Conservation (phyloP, 202 grass and related monocot genomes). For the Panicum virgatum region DNA sequence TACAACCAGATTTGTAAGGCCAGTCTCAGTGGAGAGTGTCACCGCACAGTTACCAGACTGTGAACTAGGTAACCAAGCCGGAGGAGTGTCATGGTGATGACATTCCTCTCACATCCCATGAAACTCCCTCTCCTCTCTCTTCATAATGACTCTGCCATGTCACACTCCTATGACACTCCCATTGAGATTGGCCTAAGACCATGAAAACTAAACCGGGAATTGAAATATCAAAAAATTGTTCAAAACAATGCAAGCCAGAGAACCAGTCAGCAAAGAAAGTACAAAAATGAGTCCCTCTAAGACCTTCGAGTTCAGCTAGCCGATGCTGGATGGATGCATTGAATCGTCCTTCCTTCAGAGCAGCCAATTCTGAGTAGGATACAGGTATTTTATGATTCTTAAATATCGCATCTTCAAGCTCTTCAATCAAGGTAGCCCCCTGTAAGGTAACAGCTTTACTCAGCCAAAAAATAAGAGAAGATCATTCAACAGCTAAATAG, state of each 20-base stretch:
- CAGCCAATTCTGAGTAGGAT: constrained; percentile 68
- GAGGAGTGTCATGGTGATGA: too few relatives aligned
- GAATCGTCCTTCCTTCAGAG: constrained; percentile 75
- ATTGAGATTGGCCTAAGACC: too few relatives aligned
- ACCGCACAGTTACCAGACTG: too few relatives aligned
- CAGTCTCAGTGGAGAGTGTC: too few relatives aligned
- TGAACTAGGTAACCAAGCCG: too few relatives aligned
- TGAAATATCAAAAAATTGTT: constrained; percentile 19
- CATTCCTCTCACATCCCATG: too few relatives aligned
- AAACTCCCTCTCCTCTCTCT: too few relatives aligned
- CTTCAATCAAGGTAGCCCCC: constrained; percentile 67
- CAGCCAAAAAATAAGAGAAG: constrained; percentile 4
- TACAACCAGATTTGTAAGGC: neutral
- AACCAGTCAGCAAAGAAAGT: constrained; percentile 36
- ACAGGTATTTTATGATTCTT: constrained; percentile 51
- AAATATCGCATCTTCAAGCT: constrained; percentile 80
- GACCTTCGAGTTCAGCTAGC: constrained; percentile 87
- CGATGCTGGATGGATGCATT: constrained; percentile 83
- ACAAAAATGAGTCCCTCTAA: constrained; percentile 28
- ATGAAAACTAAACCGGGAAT: constrained; percentile 11
- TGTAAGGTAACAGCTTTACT: constrained; percentile 40
- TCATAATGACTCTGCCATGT: too few relatives aligned
- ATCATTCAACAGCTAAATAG: constrained; percentile 12
- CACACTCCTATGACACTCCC: too few relatives aligned
- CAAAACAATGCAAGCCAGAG: constrained; percentile 19